Base-by-base conservation (phyloP, 2,329 filamentous ascomycete genomes). In the Colletotrichum liaoningense region DNA sequence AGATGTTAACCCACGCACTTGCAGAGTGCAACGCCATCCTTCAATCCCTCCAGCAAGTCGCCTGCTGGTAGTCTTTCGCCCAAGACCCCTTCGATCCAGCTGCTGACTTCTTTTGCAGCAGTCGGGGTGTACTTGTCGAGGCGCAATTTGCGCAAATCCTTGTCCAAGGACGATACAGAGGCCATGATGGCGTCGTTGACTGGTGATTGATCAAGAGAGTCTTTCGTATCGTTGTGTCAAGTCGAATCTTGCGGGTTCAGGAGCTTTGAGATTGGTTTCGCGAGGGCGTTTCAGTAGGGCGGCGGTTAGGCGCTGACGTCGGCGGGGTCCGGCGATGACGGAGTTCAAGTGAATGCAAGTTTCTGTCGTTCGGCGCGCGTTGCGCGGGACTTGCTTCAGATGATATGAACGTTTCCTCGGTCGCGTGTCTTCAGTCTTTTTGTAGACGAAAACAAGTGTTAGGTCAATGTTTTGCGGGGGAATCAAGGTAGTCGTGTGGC, bases 1-100 rank as follows among this genome's bases (percentile, higher is more conserved):
- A 16, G 22, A 49, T 9, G 30, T 11, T 28, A 58, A 30, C 42
- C 59, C 26, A 80, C 91, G 78, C 88, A 97, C 94, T 92, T 96
- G 94, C 97, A 99, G 33, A 99, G 89, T 38, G 93, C 93, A 52
- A 96, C 93, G 66, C 97, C 97, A 88, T 98, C 95, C 84, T 95
- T 97, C 63, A 99, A 87, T 22, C 89, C 91, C 72, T 97, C 94
- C 16, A 99, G 88, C 63, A 99, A 87, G 83, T 99, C 97, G 35
- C 90, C 89, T 7, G 90, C 83, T 0, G 93, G 86, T 69, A 98
- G 86, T 63, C 87, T 89, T 80, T 95, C 93, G 75, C 93, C 94
- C 42, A 99, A 85, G 1, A 91, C 88, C 52, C 91, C 89, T 83
- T 98, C 95, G 76, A 99, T 95, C 95, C 97, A 99, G 76, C 87